Evolutionary conservation across 352 stramenopile species (phyloP).

Genomic region (Globisporangium ultimum): DNA sequence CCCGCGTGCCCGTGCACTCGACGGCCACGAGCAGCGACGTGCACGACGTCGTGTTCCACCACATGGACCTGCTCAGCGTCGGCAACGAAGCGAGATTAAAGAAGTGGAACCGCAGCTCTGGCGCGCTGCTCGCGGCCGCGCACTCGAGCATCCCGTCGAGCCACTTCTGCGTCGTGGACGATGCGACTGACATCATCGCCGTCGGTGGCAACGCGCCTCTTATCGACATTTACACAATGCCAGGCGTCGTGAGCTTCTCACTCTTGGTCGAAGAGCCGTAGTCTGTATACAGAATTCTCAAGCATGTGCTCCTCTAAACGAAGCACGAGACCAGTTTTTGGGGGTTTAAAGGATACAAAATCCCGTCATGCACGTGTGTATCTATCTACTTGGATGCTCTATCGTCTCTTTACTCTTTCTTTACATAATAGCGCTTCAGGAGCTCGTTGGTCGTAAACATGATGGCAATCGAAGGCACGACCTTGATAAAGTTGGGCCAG

Average conservation of each 20-base stretch:
- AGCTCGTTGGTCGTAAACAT: slow-evolving; percentile 82
- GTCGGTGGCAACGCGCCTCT: slow-evolving; percentile 49
- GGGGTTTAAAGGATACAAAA: not conserved
- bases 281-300: not conserved
- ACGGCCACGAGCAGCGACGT: slow-evolving; percentile 61
- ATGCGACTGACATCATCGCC: slow-evolving; percentile 60
- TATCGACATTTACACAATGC: slow-evolving; percentile 80
- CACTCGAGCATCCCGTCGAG: slow-evolving; percentile 51
- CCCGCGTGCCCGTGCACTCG: slow-evolving; percentile 62
- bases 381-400: not conserved
- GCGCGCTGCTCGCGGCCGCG: slow-evolving; percentile 48
- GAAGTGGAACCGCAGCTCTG: slow-evolving; percentile 77
- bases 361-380: not conserved
- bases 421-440: slow-evolving; percentile 39
- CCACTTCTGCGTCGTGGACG: slow-evolving; percentile 69
- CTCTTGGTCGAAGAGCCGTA: slow-evolving; percentile 35
- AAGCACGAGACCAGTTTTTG: not conserved
- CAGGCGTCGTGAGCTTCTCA: slow-evolving; percentile 79
- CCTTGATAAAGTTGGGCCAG: slow-evolving; percentile 69
- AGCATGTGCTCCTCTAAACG: too few relatives aligned
- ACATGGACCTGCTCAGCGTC: slow-evolving; percentile 68
- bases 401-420: slow-evolving; percentile 12
- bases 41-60: slow-evolving; percentile 66
- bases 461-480: slow-evolving; percentile 77
- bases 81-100: slow-evolving; percentile 63